A percentile compares a stretch with the other conserved stretches of the same genome.
These are phyloP conservation scores for Lichtheimia corymbifera DNA, from an alignment of 371 early-diverging fungal genomes.

Conservation along the genomic window DNA sequence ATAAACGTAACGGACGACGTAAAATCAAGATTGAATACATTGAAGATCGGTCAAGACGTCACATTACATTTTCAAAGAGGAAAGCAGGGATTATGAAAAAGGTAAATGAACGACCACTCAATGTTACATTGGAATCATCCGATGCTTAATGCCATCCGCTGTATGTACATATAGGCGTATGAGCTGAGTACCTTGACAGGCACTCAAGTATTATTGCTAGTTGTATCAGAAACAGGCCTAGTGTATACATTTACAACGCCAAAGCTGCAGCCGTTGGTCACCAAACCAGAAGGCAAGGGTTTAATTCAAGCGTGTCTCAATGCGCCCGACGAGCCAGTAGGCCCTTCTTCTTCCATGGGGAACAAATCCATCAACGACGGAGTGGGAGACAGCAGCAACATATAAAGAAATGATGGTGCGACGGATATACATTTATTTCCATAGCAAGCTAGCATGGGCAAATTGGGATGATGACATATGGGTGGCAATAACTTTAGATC, in stretches of 20 bases:
- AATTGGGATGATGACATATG: too few species aligned
- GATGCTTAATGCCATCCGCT: neutral
- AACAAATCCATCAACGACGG: neutral
- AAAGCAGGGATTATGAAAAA: constrained; percentile 99
- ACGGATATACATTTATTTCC: too few species aligned
- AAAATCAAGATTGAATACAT: constrained; percentile 96
- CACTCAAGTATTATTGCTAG: constrained; percentile 94
- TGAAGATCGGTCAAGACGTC: constrained; percentile 87
- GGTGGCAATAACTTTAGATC: too few species aligned
- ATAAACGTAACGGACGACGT: constrained; percentile 72
- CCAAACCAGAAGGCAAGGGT: constrained; percentile 92
- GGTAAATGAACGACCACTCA: constrained; percentile 29
- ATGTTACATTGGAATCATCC: too few species aligned
- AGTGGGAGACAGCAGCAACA: too few species aligned
- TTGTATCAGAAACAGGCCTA: constrained; percentile 97
- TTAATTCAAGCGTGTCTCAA: constrained; percentile 95
- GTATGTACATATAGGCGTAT: constrained; percentile 73
- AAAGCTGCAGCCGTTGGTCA: constrained; percentile 94
- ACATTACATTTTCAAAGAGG: constrained; percentile 96
- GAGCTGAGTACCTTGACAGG: constrained; percentile 98
- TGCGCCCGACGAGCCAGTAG: constrained; percentile 61
- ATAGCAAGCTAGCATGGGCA: too few species aligned
- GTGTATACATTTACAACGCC: constrained; percentile 99
- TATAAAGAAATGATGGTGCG: too few species aligned
- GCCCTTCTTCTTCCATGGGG: neutral